Percentiles rank a stretch among this genome's conserved stretches.
These are phyloP conservation scores for Vinca minor DNA, from an alignment of 257 asterid species.

Conservation along the genomic window DNA sequence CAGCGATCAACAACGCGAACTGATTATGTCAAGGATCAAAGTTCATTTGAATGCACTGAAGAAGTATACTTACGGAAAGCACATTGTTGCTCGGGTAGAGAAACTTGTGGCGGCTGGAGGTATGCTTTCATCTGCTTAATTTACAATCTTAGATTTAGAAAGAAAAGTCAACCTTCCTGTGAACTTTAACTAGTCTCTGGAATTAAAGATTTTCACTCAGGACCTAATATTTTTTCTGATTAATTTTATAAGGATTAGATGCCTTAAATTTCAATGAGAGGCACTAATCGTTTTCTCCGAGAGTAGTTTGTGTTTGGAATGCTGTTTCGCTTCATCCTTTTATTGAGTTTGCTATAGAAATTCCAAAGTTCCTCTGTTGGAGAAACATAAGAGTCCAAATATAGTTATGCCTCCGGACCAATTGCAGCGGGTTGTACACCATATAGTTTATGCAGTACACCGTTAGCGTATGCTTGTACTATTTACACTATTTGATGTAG, in stretches of 20 bases:
- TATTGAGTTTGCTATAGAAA: background rate
- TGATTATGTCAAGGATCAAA: slow-evolving; percentile 36
- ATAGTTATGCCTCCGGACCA: no score
- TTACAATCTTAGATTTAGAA: background rate
- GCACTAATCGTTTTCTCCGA: background rate
- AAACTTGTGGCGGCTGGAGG: slow-evolving; percentile 50
- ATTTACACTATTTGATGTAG: background rate
- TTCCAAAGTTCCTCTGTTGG: no score
- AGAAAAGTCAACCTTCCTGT: background rate
- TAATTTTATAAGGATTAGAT: background rate
- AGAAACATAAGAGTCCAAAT: no score
- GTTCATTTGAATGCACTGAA: slow-evolving; percentile 39
- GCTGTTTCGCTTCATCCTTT: background rate
- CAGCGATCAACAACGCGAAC: slow-evolving; percentile 39
- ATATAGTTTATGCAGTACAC: no score
- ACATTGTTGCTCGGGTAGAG: slow-evolving; percentile 43
- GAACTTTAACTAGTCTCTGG: background rate
- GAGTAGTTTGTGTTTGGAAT: no score
- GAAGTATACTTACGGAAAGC: slow-evolving; percentile 41
- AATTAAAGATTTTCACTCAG: background rate
- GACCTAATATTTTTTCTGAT: background rate
- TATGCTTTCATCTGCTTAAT: slow-evolving; percentile 1
- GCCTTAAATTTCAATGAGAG: background rate
- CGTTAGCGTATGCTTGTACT: no score
- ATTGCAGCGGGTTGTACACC: no score